These are phyloP conservation scores for Oryza meyeriana DNA, from an alignment of 176 grass and related monocot species.

Conservation along the genomic window DNA sequence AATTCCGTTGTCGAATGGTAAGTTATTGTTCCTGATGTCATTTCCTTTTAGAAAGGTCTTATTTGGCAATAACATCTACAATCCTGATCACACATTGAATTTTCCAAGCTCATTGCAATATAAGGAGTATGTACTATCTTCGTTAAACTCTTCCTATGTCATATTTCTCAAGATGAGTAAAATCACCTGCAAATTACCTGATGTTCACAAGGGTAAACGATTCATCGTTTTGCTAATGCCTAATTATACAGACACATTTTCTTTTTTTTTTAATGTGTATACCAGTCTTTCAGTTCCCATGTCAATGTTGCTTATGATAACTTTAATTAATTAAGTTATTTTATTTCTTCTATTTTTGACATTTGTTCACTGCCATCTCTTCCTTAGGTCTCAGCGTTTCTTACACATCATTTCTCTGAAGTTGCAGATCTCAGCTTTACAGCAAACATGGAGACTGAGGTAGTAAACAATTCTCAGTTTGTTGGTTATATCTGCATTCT, in stretches of 20 bases:
- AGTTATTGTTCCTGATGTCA: constrained; percentile 22
- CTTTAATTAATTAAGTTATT: background rate
- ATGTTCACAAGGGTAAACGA: background rate
- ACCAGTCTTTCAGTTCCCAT: constrained; percentile 19
- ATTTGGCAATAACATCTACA: constrained; percentile 16
- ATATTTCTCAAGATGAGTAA: no score
- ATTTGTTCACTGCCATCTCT: constrained; percentile 14
- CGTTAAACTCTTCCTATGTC: no score
- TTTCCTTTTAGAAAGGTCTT: background rate
- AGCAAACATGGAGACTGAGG: constrained; percentile 96
- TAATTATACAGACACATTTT: background rate
- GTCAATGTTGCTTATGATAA: constrained; percentile 11
- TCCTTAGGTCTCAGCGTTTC: constrained; percentile 79
- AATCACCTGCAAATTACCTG: constrained; percentile 2
- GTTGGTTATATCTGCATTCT: constrained; percentile 2
- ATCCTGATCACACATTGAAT: constrained; percentile 4
- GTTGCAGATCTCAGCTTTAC: constrained; percentile 88
- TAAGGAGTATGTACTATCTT: no score
- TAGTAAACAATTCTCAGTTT: constrained; percentile 40
- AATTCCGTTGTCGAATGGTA: constrained; percentile 99
- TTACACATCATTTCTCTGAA: constrained; percentile 85
- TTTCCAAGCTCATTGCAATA: background rate
- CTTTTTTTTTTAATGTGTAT: background rate
- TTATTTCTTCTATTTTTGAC: background rate
- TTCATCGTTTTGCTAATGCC: constrained; percentile 26